Evolutionary conservation across 192 early-diverging fungal species (phyloP).

Genomic region (Rhizophagus clarus): DNA sequence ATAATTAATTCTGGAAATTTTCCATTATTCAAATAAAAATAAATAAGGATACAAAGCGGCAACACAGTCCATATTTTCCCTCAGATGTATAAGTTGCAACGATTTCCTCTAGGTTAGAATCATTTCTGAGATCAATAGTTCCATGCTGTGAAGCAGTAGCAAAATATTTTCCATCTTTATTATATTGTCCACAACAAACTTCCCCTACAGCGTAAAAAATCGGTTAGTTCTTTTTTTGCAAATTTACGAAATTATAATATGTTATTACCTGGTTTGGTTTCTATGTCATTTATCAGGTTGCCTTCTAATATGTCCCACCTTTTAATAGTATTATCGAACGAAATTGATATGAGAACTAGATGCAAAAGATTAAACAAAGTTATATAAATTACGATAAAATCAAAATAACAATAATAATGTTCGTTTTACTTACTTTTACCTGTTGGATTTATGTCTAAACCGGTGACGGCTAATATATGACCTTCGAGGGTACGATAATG

Average conservation of each 20-base stretch:
- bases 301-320: slow-evolving; percentile 67
- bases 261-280: slow-evolving; percentile 52
- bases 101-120: slow-evolving; percentile 45
- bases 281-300: slow-evolving; percentile 49
- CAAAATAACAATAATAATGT: slow-evolving; percentile 32
- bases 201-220: slow-evolving; percentile 47
- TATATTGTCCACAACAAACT: slow-evolving; percentile 66
- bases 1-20: not conserved
- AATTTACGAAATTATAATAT: not conserved
- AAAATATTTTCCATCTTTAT: slow-evolving; percentile 65
- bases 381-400: not conserved
- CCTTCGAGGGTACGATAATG: slow-evolving; percentile 59
- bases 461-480: slow-evolving; percentile 74
- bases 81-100: not conserved
- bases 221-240: not conserved
- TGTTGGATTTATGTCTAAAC: slow-evolving; percentile 58
- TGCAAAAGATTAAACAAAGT: not conserved
- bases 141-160: slow-evolving; percentile 72
- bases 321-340: slow-evolving; percentile 69
- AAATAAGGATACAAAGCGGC: slow-evolving; percentile 61
- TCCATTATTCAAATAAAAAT: not conserved
- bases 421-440: slow-evolving; percentile 45
- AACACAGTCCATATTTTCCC: slow-evolving; percentile 61
- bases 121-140: slow-evolving; percentile 65
- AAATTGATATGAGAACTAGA: slow-evolving; percentile 62